Evolutionary conservation across 345 rosid species (phyloP).

Genomic region (Syzygium grande): DNA sequence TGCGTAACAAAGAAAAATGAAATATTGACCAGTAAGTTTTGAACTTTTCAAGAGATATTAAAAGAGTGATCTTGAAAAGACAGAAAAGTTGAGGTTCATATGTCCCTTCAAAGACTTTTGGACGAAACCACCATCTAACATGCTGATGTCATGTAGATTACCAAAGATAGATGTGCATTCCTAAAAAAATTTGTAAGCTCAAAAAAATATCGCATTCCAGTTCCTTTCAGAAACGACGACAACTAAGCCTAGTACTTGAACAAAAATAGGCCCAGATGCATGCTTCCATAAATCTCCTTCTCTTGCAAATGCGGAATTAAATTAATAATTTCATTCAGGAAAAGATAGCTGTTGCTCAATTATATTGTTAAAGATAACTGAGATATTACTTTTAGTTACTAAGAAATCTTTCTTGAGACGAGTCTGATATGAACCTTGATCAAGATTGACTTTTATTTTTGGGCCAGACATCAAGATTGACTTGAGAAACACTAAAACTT

Average conservation of each 20-base stretch:
- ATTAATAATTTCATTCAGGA: background rate
- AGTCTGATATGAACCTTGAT: background rate
- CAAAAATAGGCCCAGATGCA: background rate
- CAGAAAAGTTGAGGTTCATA: background rate
- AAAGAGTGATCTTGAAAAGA: background rate
- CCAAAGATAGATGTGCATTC: background rate
- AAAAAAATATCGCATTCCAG: background rate
- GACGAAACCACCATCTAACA: background rate
- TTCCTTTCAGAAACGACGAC: background rate
- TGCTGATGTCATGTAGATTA: background rate
- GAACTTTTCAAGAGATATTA: background rate
- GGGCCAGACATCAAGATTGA: background rate
- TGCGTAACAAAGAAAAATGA: slow-evolving; percentile 19
- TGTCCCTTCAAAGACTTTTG: background rate
- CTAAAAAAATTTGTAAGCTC: background rate
- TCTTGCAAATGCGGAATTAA: background rate
- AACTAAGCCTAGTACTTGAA: background rate
- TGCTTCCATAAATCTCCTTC: background rate
- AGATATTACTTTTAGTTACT: background rate
- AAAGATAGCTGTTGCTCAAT: background rate
- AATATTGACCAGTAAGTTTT: background rate
- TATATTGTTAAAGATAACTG: background rate
- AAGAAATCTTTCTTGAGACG: background rate
- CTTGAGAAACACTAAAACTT: background rate
- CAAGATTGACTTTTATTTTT: background rate